Evolutionary conservation across 768 basidiomycete genomes (phyloP), one percentile per base, ranked within the genome.

Genomic region (Lactarius akahatsu): DNA sequence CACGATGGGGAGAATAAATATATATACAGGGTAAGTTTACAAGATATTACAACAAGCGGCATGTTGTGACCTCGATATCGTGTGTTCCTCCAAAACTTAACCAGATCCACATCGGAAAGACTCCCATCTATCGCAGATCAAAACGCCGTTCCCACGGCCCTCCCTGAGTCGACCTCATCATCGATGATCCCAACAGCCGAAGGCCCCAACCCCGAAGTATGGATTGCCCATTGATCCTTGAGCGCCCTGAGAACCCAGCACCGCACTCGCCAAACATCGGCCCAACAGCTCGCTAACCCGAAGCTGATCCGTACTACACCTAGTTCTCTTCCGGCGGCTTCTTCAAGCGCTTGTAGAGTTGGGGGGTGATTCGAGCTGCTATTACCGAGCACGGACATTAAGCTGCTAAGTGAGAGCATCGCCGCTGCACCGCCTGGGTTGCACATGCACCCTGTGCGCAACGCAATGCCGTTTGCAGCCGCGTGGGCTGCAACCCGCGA

Each of bases 371-470:
- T 54, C 6, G 85, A 87, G 47, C 85, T 81, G 5, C 88, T 88
- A 1, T 80, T 77, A 67, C 81, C 85, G 0, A 92, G 80, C 16
- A 74, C 77, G 6, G 79, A 77, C 90, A 92, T 92, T 64, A 86
- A 81, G 23, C 82, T 79, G 65, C 86, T 77, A 36, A 92, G 82
- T 0, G 86, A 87, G 5, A 92, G 80, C 18, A 94, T 77, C 5
- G 88, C 83, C 1, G 90, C 86, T 0, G 91, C 89, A 20, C 86
- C 92, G 11, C 92, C 92, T 18, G 92, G 90, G 69, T 94, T 94
- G 73, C 92, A 94, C 85, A 93, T 88, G 74, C 92, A 94, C 0
- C 92, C 92, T 3, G 91, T 91, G 52, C 92, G 86, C 38, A 94
- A 76, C 20, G 91, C 92, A 64, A 94, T 87, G 40, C 64, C 63